Base-by-base conservation (phyloP, 768 basidiomycete genomes). In the Termitomyces sp. region DNA sequence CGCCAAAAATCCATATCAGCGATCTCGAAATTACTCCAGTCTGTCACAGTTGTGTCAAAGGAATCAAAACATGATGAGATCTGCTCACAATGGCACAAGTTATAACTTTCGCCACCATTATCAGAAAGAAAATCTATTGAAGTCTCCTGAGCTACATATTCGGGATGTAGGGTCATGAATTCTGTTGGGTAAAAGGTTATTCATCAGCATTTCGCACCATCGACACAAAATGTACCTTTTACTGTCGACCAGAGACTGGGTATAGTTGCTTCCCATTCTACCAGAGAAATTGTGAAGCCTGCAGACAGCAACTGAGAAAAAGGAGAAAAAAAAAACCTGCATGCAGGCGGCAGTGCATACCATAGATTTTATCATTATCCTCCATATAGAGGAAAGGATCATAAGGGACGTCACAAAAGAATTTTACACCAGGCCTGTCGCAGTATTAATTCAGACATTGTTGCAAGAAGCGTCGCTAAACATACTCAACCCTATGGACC, bases 11-110 rank as follows among this genome's bases (percentile, higher is more conserved):
- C 85, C 77, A 97, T 83, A 64, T 87, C 84, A 3, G 83, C 93
- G 57, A 98, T 96, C 71, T 95, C 93, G 64, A 95, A 95, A 69
- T 94, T 95, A 63, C 84, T 89, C 91, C 91, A 94, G 70, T 85
- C 88, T 90, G 52, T 2, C 51, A 47, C 7, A 3, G 12, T 25
- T 2, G 27, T 25, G 37, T 34, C 43, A 43, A 8, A 11, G n/a
- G 12, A 37, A 19, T 39, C 16, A 27, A 14, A 28, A 14, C 23
- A 21, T 32, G 11, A 19, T 16, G 44, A 41, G 42, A 35, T 19
- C 23, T 27, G 57, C 76, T 63, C 62, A 85, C 83, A 88, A 63
- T 87, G 85, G 62, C 87, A 91, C 30, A 82, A 72, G 68, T 88
- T 89, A 67, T 90, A 90, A 0, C 75, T 73, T 23, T 80, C 70